phyloP scores from a whole-genome alignment of 176 grass and related monocot genomes.

The Elaeis guineensis region DNA sequence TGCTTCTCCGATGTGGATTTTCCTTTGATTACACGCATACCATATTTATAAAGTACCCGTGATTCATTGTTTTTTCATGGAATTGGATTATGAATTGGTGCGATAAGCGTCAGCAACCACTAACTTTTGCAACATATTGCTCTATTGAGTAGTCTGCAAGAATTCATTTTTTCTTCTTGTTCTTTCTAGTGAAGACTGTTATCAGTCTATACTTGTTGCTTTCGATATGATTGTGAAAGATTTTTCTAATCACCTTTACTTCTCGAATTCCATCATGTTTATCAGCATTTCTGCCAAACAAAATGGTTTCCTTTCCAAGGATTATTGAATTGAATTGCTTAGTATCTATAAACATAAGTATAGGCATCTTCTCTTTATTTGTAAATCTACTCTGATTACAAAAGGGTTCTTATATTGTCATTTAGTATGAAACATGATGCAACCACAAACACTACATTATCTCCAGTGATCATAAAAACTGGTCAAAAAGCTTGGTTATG shows the following conservation, averaged over 20 bases:
- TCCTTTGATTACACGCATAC: constrained; percentile 2
- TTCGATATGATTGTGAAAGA: not conserved
- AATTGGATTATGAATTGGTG: not conserved
- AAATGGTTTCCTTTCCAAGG: not conserved
- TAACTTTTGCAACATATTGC: constrained; percentile 3
- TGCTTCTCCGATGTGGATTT: not conserved
- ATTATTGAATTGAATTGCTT: not conserved
- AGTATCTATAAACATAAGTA: not conserved
- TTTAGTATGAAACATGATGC: not conserved
- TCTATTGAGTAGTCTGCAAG: constrained; percentile 5
- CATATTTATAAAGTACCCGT: not conserved
- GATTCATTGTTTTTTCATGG: not conserved
- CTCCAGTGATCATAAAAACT: not conserved
- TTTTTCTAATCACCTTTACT: constrained; percentile 2
- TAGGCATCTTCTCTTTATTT: not conserved
- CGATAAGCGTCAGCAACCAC: constrained; percentile 5
- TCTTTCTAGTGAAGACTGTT: not conserved
- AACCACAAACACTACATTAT: not conserved
- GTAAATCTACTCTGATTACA: not conserved
- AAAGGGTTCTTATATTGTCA: not conserved
- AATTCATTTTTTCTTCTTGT: not conserved
- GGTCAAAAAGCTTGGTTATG: not conserved
- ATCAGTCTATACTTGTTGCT: not conserved
- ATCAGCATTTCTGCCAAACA: not conserved
- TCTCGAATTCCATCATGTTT: not conserved